Percentiles rank a stretch among this genome's conserved stretches.
These are phyloP conservation scores for Fonsecaea monophora DNA, from an alignment of 2,329 filamentous ascomycete species.

Conservation along the genomic window DNA sequence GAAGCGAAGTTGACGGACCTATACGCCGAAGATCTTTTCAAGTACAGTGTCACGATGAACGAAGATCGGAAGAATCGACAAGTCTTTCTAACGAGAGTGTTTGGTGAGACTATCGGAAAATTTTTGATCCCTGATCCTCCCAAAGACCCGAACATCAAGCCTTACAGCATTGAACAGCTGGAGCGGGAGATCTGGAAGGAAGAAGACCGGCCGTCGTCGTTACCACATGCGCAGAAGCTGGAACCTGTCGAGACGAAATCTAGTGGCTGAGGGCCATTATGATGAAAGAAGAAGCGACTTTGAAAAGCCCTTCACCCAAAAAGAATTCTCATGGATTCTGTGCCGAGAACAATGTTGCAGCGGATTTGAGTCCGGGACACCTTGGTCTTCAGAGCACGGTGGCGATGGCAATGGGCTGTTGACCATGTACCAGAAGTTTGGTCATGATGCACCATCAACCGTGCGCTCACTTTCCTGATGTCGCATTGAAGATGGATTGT, in stretches of 20 bases:
- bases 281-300: not conserved
- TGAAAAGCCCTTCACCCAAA: not conserved
- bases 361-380: not conserved
- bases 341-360: not conserved
- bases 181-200: conserved; percentile 39
- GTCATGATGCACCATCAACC: not conserved
- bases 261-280: conserved; percentile 2
- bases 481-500: not conserved
- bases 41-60: conserved; percentile 38
- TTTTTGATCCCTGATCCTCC: conserved; percentile 40
- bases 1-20: conserved; percentile 38
- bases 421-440: not conserved
- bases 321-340: no score
- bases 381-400: not conserved
- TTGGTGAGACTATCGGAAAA: conserved; percentile 40
- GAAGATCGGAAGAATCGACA: conserved; percentile 38
- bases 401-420: not conserved
- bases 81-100: conserved; percentile 35
- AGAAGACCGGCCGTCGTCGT: conserved; percentile 8
- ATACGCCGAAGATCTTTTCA: conserved; percentile 39
- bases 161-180: conserved; percentile 34
- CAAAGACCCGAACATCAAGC: conserved; percentile 36
- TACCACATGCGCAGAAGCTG: not conserved
- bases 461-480: not conserved
- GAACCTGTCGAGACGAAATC: not conserved